phyloP scores from a whole-genome alignment of 225 moss, liverwort and hornwort genomes.

The Thuidium tamariscinum region DNA sequence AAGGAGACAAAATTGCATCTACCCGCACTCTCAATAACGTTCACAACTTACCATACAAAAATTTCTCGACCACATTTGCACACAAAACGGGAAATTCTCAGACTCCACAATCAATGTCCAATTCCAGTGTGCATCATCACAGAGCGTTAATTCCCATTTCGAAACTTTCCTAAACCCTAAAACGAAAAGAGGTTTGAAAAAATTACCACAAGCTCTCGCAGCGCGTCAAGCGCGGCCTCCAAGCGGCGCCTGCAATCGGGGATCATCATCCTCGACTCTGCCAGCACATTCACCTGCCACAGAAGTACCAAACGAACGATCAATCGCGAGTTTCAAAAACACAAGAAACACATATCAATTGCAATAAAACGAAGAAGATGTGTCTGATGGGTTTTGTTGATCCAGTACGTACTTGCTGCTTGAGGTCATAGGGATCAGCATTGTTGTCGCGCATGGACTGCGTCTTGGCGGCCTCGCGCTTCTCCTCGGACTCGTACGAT shows the following conservation, averaged over 20 bases:
- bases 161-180: neutral
- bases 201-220: constrained; percentile 17
- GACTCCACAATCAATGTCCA: neutral
- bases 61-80: neutral
- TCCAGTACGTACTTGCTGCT: constrained; percentile 17
- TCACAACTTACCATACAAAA: neutral
- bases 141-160: neutral
- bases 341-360: neutral
- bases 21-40: neutral
- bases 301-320: neutral
- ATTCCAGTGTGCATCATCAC: neutral
- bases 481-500: constrained; percentile 37
- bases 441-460: constrained; percentile 35
- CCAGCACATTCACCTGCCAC: constrained; percentile 24
- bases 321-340: neutral
- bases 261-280: constrained; percentile 33
- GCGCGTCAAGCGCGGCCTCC: constrained; percentile 17
- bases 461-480: constrained; percentile 43
- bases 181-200: neutral
- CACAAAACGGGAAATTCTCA: neutral
- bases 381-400: neutral
- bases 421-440: constrained; percentile 43
- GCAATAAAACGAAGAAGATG: neutral
- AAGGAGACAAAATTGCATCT: neutral
- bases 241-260: constrained; percentile 24